phyloP scores from a whole-genome alignment of 306 rosid genomes.

The Chamaecrista fasciculata region DNA sequence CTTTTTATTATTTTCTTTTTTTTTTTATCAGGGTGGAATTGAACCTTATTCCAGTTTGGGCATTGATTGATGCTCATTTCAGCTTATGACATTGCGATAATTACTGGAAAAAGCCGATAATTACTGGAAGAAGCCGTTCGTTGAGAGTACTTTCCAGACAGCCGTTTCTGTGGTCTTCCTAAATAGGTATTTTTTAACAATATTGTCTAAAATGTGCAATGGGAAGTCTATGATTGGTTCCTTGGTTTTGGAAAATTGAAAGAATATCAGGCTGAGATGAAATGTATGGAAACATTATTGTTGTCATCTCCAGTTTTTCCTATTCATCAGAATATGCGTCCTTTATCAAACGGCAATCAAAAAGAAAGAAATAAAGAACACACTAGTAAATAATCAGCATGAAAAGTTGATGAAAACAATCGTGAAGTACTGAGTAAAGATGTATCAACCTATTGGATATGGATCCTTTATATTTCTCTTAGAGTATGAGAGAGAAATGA shows the following conservation, averaged over 20 bases:
- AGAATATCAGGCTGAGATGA: neutral
- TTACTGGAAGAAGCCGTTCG: conserved; percentile 17
- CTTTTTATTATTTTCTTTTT: neutral
- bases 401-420: no score
- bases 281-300: conserved; percentile 1
- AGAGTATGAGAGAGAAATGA: no score
- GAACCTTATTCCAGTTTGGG: conserved; percentile 61
- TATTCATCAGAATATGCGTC: no score
- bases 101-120: conserved; percentile 14
- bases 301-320: neutral
- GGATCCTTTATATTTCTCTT: no score
- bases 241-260: conserved; percentile 19
- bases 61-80: conserved; percentile 50
- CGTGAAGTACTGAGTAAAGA: no score
- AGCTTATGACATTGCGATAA: conserved; percentile 37
- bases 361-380: no score
- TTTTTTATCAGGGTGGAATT: conserved; percentile 51
- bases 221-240: neutral
- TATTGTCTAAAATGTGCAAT: neutral
- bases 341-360: no score
- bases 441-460: no score
- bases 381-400: no score
- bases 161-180: conserved; percentile 11
- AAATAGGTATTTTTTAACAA: neutral
- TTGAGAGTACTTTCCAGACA: conserved; percentile 12